Evolutionary conservation across 768 basidiomycete genomes (phyloP).

Genomic region (Kockovaella imperatae): DNA sequence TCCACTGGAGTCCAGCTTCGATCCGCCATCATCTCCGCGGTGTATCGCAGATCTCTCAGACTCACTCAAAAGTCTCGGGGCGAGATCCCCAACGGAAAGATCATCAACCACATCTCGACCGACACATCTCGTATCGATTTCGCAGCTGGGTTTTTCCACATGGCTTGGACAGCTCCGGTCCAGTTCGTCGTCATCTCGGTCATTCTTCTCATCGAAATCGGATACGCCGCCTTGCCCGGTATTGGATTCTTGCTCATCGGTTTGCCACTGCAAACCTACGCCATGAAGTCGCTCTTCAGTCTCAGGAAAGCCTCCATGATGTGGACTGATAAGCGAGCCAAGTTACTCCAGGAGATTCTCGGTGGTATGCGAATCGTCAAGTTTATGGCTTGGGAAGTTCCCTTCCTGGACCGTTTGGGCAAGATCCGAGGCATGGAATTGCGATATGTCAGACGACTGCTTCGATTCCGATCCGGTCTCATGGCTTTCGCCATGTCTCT

Average conservation of each 20-base stretch:
- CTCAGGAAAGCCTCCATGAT: conserved; percentile 66
- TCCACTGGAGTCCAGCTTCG: conserved; percentile 72
- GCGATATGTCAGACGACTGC: conserved; percentile 48
- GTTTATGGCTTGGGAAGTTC: conserved; percentile 78
- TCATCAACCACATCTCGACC: conserved; percentile 74
- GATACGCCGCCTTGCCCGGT: conserved; percentile 32
- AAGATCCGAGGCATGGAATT: conserved; percentile 67
- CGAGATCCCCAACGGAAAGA: conserved; percentile 73
- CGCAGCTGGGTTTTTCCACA: conserved; percentile 61
- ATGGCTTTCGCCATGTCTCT: conserved; percentile 59
- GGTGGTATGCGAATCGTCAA: conserved; percentile 89
- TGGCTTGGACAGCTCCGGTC: conserved; percentile 43
- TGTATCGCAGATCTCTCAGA: conserved; percentile 62
- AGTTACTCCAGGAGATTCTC: conserved; percentile 78
- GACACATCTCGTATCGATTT: conserved; percentile 74
- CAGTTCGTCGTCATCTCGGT: conserved; percentile 47
- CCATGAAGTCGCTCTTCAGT: conserved; percentile 66
- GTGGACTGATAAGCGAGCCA: conserved; percentile 84
- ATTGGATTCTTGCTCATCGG: conserved; percentile 35
- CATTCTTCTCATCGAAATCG: conserved; percentile 57
- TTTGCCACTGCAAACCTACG: conserved; percentile 63
- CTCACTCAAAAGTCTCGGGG: conserved; percentile 72
- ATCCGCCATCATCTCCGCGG: conserved; percentile 76
- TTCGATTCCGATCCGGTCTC: conserved; percentile 59
- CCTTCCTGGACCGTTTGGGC: conserved; percentile 66